A percentile compares a stretch with the other conserved stretches of the same genome.
Evolutionary conservation across 192 early-diverging fungal genomes (phyloP).

Genomic region (Diversispora eburnea): DNA sequence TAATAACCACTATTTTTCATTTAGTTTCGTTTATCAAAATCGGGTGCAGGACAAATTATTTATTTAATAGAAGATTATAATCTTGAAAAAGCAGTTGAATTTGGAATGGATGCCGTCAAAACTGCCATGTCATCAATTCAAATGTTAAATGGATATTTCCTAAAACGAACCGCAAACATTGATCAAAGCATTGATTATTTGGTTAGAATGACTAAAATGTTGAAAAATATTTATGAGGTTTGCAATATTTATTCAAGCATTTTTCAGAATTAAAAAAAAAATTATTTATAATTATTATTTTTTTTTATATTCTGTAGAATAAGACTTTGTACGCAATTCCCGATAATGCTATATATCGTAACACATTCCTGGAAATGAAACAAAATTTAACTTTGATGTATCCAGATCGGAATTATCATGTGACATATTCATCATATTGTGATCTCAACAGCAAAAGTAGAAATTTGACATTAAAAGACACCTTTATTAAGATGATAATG

Average conservation of each 20-base stretch:
- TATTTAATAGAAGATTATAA: conserved; percentile 87
- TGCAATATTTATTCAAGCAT: neutral
- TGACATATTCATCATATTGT: conserved; percentile 66
- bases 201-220: conserved; percentile 52
- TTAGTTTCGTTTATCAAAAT: conserved; percentile 64
- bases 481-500: conserved; percentile 84
- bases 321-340: conserved; percentile 56
- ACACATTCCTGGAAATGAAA: conserved; percentile 52
- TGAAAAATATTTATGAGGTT: conserved; percentile 57
- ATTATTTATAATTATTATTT: neutral
- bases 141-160: conserved; percentile 74
- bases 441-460: conserved; percentile 73
- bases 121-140: conserved; percentile 76
- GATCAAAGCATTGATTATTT: conserved; percentile 85
- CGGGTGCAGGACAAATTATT: conserved; percentile 70
- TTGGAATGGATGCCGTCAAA: conserved; percentile 61
- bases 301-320: conserved; percentile 13
- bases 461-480: conserved; percentile 65
- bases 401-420: conserved; percentile 41
- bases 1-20: neutral
- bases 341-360: conserved; percentile 43
- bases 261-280: neutral
- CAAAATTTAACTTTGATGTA: conserved; percentile 31
- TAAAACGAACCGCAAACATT: conserved; percentile 70
- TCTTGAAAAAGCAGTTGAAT: conserved; percentile 53